Conservation (phyloP, 805 yeast species). For the Starmerella khaoyaiensis region DNA sequence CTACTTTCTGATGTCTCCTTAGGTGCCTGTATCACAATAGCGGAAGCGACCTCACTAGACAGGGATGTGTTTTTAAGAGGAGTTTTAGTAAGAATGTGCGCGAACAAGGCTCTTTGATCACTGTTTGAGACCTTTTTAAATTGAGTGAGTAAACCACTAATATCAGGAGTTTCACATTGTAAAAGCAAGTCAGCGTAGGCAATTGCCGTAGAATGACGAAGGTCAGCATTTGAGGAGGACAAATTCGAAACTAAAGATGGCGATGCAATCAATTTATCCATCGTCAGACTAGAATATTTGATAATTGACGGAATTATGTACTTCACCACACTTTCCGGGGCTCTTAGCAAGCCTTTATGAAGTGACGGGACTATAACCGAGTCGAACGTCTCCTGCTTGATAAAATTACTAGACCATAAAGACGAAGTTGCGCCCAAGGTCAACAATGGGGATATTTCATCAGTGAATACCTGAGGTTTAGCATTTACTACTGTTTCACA, state of each 20-base stretch:
- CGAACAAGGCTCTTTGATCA: slow-evolving; percentile 50
- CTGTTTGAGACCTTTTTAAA: slow-evolving; percentile 48
- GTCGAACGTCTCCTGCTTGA: slow-evolving; percentile 32
- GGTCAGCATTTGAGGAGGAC: slow-evolving; percentile 58
- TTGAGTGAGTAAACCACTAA: slow-evolving; percentile 43
- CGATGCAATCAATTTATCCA: slow-evolving; percentile 31
- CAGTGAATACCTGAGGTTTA: slow-evolving; percentile 20
- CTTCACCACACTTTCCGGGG: slow-evolving; percentile 61
- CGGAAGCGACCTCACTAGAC: slow-evolving; percentile 28
- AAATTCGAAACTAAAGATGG: slow-evolving; percentile 42
- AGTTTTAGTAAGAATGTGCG: slow-evolving; percentile 32
- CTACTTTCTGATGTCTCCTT: slow-evolving; percentile 70
- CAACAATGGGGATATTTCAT: slow-evolving; percentile 10
- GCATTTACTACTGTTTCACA: slow-evolving; percentile 25
- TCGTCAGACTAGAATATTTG: slow-evolving; percentile 28
- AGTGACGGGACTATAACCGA: slow-evolving; percentile 42
- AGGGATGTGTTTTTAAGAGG: background rate
- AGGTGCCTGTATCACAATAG: slow-evolving; percentile 39
- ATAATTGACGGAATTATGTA: slow-evolving; percentile 42
- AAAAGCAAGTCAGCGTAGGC: slow-evolving; percentile 27
- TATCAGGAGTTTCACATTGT: slow-evolving; percentile 28
- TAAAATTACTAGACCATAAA: slow-evolving; percentile 9
- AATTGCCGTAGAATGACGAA: slow-evolving; percentile 39
- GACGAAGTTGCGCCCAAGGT: slow-evolving; percentile 10
- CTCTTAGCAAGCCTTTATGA: slow-evolving; percentile 62